phyloP scores from a whole-genome alignment of 768 basidiomycete species.

The Lentinula sp. region DNA sequence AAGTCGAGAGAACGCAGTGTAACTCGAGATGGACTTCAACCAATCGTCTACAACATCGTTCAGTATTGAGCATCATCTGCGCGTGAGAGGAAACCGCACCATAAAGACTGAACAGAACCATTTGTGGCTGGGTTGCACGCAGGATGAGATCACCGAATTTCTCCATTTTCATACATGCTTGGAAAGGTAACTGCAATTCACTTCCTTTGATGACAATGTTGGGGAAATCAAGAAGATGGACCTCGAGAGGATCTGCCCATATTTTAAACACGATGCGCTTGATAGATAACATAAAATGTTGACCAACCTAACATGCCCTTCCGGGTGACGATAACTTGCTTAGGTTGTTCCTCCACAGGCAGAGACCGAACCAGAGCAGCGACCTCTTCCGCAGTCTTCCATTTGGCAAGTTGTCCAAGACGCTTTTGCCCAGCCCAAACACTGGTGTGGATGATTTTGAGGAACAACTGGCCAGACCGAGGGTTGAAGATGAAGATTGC shows the following conservation, averaged over 20 bases:
- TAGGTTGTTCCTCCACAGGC: slow-evolving; percentile 99
- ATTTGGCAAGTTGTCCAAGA: slow-evolving; percentile 98
- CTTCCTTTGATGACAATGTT: slow-evolving; percentile 99
- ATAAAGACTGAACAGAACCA: slow-evolving; percentile 98
- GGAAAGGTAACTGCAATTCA: slow-evolving; percentile 97
- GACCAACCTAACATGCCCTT: slow-evolving; percentile 96
- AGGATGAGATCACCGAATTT: slow-evolving; percentile 98
- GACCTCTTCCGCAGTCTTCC: slow-evolving; percentile 99
- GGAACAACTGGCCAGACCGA: slow-evolving; percentile 93
- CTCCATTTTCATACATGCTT: slow-evolving; percentile 99
- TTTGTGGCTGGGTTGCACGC: slow-evolving; percentile 97
- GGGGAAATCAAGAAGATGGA: slow-evolving; percentile 98
- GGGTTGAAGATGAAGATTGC: slow-evolving; percentile 99
- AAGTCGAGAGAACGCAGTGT: slow-evolving; percentile 97
- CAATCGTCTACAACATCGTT: slow-evolving; percentile 67
- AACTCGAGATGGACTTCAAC: slow-evolving; percentile 98
- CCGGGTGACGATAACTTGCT: slow-evolving; percentile 98
- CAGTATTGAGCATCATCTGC: background rate
- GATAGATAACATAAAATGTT: background rate
- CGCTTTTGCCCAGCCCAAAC: slow-evolving; percentile 99
- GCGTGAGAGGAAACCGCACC: slow-evolving; percentile 31
- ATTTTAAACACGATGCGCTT: background rate
- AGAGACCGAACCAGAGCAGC: slow-evolving; percentile 94
- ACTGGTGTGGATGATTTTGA: slow-evolving; percentile 99
- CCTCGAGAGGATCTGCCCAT: slow-evolving; percentile 79